Conservation (phyloP, 768 basidiomycete genomes). For the Tylopilus cervinicoccineus region DNA sequence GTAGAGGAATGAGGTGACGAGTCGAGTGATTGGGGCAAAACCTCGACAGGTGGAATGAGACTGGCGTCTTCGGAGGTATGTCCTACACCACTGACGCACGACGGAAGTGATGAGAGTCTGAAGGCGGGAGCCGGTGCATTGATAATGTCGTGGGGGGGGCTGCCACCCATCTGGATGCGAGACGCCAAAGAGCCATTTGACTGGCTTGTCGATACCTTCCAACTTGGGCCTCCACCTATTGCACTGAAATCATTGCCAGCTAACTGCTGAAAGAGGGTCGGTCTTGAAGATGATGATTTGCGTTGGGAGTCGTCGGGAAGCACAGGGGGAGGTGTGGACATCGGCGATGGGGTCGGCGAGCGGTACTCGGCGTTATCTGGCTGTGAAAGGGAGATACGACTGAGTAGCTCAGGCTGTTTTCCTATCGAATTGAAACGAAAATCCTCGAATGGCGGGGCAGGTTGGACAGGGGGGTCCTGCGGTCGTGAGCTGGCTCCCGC, state of each 20-base stretch:
- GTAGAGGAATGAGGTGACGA: constrained; percentile 15
- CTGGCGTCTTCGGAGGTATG: not conserved
- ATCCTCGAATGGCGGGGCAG: constrained; percentile 29
- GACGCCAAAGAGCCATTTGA: constrained; percentile 18
- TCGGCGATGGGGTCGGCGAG: constrained; percentile 24
- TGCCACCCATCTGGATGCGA: constrained; percentile 20
- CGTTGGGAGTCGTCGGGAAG: constrained; percentile 1
- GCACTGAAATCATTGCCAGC: constrained; percentile 2
- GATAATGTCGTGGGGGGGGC: not conserved
- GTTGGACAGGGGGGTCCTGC: constrained; percentile 13
- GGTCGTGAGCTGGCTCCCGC: not conserved
- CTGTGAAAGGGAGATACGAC: constrained; percentile 41
- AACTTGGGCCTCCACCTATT: not conserved
- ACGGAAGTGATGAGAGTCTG: not conserved
- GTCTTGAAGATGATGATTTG: constrained; percentile 17
- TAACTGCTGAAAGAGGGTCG: constrained; percentile 20
- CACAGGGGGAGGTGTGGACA: constrained; percentile 3
- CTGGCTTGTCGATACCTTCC: constrained; percentile 5
- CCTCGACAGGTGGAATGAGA: constrained; percentile 32
- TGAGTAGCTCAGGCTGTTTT: constrained; percentile 47
- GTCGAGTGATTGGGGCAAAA: constrained; percentile 17
- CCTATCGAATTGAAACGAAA: constrained; percentile 54
- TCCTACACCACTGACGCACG: not conserved
- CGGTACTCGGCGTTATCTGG: constrained; percentile 24
- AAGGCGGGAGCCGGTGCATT: not conserved